Base-by-base conservation (phyloP, 1,139 yeast genomes). In the Suhomyces taliae region DNA sequence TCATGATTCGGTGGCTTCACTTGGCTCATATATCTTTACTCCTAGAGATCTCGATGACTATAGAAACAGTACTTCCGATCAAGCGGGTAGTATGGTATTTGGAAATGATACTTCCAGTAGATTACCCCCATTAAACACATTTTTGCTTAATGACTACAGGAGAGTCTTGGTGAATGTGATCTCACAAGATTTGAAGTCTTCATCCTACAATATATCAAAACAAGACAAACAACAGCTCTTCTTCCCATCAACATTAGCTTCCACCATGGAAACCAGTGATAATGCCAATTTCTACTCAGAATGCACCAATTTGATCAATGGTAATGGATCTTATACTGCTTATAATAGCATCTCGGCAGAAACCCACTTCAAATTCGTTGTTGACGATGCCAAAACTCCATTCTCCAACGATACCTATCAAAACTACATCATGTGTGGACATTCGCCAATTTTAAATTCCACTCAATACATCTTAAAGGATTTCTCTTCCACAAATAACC, bases 371-470 rank as follows among this genome's bases (percentile, higher is more conserved):
- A 60, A 79, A 39, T 74, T 69, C 49, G 61, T 69, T 3, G 47
- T 62, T 24, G 83, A 77, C 54, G 51, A 60, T 40, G 51, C 58
- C 7, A 59, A 47, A 8, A 45, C 46, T 3, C 67, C 66, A 19
- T 81, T 73, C 58, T 65, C 67, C 7, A 60, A 58, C 36, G 48
- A 47, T 7, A 58, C 68, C 0, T 66, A 81, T 35, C 56, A 59
- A 29, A 56, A 65, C 2, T 70, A 71, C 39, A 61, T 83, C 1
- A 54, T 65, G 24, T 77, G 85, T 57, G 95, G 95, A 0, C 75
- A 68, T 45, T 71, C 85, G 0, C 87, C 93, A 0, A 70, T 88
- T 1, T 61, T 88, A 24, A 78, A 74, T 50, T 65, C 76, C 7
- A 52, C 70, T 0, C 12, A 36, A 3, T 68, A 69, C 46, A 31